Evolutionary conservation across 495 filamentous ascomycete genomes (phyloP).

Genomic region (Mycothermus thermophilus): DNA sequence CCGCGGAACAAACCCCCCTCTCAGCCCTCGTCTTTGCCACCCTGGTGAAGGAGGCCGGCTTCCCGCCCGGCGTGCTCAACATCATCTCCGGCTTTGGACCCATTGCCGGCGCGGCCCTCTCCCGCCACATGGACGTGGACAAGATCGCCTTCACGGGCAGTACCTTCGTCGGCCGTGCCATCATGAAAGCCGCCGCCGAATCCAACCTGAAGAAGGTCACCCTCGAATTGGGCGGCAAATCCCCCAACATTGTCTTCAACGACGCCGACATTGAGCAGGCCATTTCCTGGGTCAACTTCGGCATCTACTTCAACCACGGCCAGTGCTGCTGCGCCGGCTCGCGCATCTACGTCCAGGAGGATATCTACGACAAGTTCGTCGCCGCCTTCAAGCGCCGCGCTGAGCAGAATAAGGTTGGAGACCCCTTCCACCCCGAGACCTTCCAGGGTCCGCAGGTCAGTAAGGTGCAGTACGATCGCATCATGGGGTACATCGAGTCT

Average conservation of each 20-base stretch:
- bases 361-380: conserved; percentile 91
- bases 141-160: conserved; percentile 98
- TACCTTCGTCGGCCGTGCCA: conserved; percentile 73
- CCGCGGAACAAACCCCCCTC: conserved; percentile 92
- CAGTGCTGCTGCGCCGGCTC: conserved; percentile 97
- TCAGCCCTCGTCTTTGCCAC: conserved; percentile 68
- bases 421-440: conserved; percentile 74
- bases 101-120: conserved; percentile 79
- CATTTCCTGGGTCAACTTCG: conserved; percentile 96
- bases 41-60: conserved; percentile 84
- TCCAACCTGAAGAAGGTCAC: conserved; percentile 99
- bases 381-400: conserved; percentile 79
- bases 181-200: conserved; percentile 91
- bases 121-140: conserved; percentile 93
- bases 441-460: conserved; percentile 98
- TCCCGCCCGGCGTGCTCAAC: conserved; percentile 93
- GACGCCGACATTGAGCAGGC: conserved; percentile 94
- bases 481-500: conserved; percentile 93
- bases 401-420: conserved; percentile 68
- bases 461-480: conserved; percentile 87
- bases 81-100: conserved; percentile 87
- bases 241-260: conserved; percentile 92
- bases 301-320: conserved; percentile 98
- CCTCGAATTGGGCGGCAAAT: conserved; percentile 96
- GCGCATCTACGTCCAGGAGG: conserved; percentile 89